phyloP scores from a whole-genome alignment of 306 rosid species.

The Cicer judaicum region DNA sequence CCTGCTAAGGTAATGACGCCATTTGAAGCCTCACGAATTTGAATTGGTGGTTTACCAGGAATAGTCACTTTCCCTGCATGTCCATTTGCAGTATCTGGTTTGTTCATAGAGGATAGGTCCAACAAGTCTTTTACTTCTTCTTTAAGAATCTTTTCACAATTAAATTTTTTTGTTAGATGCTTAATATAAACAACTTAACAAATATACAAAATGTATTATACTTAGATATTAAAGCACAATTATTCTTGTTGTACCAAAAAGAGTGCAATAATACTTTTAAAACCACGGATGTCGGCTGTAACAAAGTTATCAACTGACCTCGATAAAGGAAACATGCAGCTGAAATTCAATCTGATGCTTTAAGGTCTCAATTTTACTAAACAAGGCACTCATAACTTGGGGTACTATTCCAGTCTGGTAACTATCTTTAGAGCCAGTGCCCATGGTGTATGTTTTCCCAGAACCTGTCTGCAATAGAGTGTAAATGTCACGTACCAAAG shows the following conservation, averaged over 20 bases:
- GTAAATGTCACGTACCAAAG: constrained; percentile 48
- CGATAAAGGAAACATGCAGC: constrained; percentile 94
- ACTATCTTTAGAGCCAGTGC: constrained; percentile 91
- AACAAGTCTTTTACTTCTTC: constrained; percentile 96
- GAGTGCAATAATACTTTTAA: constrained; percentile 31
- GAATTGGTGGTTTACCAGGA: constrained; percentile 92
- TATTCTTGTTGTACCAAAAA: background rate
- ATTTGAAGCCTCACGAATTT: constrained; percentile 92
- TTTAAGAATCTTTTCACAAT: constrained; percentile 75
- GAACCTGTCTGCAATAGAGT: constrained; percentile 88
- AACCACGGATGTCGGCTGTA: constrained; percentile 23
- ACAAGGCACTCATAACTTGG: constrained; percentile 84
- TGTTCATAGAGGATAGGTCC: constrained; percentile 71
- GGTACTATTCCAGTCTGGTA: constrained; percentile 80
- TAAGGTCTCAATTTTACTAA: constrained; percentile 79
- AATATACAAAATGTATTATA: constrained; percentile 3
- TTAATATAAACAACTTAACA: constrained; percentile 39
- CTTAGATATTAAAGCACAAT: constrained; percentile 33
- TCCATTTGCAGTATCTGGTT: constrained; percentile 83
- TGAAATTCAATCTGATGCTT: constrained; percentile 88
- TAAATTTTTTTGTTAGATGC: constrained; percentile 50
- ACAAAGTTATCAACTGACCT: constrained; percentile 58
- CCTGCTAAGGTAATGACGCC: constrained; percentile 97
- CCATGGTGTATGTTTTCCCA: constrained; percentile 98
- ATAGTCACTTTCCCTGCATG: constrained; percentile 66